Percentiles rank a stretch among this genome's conserved stretches.
These are phyloP conservation scores for Tolypocladium pustulatum DNA, from an alignment of 2,329 filamentous ascomycete genomes.

Conservation along the genomic window DNA sequence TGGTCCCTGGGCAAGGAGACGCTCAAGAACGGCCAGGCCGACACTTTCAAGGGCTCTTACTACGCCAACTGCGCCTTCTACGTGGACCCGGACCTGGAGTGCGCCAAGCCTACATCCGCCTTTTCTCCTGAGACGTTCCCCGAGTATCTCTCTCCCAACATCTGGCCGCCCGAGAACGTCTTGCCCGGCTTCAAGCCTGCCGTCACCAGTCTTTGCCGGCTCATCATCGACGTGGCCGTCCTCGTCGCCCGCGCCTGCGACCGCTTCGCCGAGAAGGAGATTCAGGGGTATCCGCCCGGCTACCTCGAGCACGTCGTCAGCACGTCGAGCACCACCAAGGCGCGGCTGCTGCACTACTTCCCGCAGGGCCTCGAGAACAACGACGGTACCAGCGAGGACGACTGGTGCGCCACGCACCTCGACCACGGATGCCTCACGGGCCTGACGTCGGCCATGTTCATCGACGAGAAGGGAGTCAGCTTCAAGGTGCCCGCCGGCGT, in stretches of 20 bases:
- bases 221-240: slow-evolving; percentile 84
- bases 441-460: slow-evolving; percentile 90
- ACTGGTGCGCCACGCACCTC: slow-evolving; percentile 88
- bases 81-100: slow-evolving; percentile 50
- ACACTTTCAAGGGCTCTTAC: slow-evolving; percentile 74
- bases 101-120: slow-evolving; percentile 46
- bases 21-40: slow-evolving; percentile 65
- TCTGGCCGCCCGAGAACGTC: slow-evolving; percentile 64
- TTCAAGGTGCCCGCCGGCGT: slow-evolving; percentile 20
- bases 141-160: slow-evolving; percentile 81
- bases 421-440: slow-evolving; percentile 93
- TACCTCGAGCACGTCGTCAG: slow-evolving; percentile 83
- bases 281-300: slow-evolving; percentile 62
- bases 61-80: slow-evolving; percentile 79
- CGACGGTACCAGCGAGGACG: slow-evolving; percentile 50
- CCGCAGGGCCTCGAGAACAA: slow-evolving; percentile 36
- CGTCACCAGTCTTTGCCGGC: slow-evolving; percentile 63
- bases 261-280: slow-evolving; percentile 68
- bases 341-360: slow-evolving; percentile 86
- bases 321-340: slow-evolving; percentile 81
- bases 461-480: slow-evolving; percentile 56
- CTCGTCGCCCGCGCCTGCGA: slow-evolving; percentile 89
- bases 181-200: slow-evolving; percentile 67
- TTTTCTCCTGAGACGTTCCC: slow-evolving; percentile 58
- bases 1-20: slow-evolving; percentile 80